Evolutionary conservation across 2,329 filamentous ascomycete species (phyloP), one percentile per base, ranked within the genome.

Genomic region (Aspergillus piperis): DNA sequence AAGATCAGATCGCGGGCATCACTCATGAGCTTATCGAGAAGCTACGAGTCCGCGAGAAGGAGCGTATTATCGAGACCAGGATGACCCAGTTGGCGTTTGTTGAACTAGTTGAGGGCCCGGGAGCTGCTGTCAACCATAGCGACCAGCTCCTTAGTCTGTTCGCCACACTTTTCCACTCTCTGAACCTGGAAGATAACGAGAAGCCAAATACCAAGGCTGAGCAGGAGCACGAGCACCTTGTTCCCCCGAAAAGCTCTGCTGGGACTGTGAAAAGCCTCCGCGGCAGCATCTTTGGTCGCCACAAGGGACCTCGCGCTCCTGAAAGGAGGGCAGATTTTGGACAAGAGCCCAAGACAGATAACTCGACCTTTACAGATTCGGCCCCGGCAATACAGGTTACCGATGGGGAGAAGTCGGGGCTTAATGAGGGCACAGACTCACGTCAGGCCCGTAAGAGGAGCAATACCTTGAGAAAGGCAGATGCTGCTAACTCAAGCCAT

Each of bases 51-150:
- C 86, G 87, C 25, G 93, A 98, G 72, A 96, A 92, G 71, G 91
- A 93, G 74, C 86, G 86, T 52, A 88, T 99, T 44, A 78, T 99
- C n/a, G 91, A 98, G 75, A 88, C 97, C 62, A 96, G 96, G 75
- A 96, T 98, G 86, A 97, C 94, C 10, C 93, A 98, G 70, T 81
- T 99, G 61, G 85, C 90, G 3, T 83, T 99, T 19, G 77, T 95
- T 3, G 94, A 98, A 75, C 80, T 95, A 15, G 80, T 91, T 3
- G 92, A 97, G 72, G 92, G 92, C 1, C 87, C 92, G 0, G 88
- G 91, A 60, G 86, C 89, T 59, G 94, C 95, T 17, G 91, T 98
- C 54, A 96, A 96, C 71, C 88, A 90, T 62, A 93, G 90, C 71
- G 87, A 91, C 65, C 92, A 97, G 75, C 82, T 99, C 41, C 80